phyloP scores from a whole-genome alignment of 345 rosid genomes.

The Eucalyptus pauciflora region DNA sequence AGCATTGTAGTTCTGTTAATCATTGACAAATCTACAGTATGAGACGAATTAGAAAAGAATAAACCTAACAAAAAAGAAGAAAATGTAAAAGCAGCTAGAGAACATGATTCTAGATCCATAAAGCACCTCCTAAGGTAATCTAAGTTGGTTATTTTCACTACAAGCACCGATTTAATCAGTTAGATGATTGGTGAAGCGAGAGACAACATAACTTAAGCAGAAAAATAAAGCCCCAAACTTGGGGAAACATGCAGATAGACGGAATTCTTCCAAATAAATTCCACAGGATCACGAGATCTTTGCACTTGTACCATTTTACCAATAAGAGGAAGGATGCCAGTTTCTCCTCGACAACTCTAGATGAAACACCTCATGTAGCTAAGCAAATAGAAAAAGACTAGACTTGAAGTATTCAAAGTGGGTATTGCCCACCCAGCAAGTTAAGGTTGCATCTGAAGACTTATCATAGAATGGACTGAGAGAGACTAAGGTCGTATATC shows the following conservation, averaged over 20 bases:
- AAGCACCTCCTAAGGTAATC: neutral
- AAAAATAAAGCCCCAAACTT: neutral
- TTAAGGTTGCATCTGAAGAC: neutral
- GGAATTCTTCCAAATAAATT: neutral
- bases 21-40: constrained; percentile 47
- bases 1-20: constrained; percentile 78
- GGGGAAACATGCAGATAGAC: neutral
- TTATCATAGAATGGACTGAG: neutral
- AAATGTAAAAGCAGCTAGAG: constrained; percentile 4
- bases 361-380: neutral
- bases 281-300: neutral
- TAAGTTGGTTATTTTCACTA: neutral
- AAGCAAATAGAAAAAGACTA: neutral
- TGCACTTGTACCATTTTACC: neutral
- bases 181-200: neutral
- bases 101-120: neutral
- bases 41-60: constrained; percentile 43
- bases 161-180: neutral
- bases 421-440: neutral
- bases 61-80: constrained; percentile 7
- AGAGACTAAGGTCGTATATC: neutral
- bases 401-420: neutral
- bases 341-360: neutral
- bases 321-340: neutral
- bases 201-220: neutral